These are phyloP conservation scores for Penicillium flavigenum DNA, from an alignment of 495 filamentous ascomycete genomes.

Conservation along the genomic window DNA sequence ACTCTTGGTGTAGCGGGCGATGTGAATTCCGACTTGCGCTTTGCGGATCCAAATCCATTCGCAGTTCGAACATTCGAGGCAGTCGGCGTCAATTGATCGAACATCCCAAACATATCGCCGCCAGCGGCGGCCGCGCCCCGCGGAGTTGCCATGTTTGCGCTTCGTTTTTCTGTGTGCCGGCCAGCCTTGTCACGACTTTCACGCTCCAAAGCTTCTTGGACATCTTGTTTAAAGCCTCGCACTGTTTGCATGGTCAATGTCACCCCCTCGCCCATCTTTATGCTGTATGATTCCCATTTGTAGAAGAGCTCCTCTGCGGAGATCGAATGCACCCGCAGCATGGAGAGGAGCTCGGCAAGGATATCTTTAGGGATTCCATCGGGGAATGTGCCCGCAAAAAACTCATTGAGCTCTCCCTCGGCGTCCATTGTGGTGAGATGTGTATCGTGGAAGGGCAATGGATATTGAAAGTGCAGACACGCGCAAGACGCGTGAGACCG, in stretches of 20 bases:
- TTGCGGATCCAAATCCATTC: constrained; percentile 53
- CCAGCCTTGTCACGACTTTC: constrained; percentile 59
- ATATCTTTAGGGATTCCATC: constrained; percentile 68
- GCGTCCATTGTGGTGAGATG: constrained; percentile 26
- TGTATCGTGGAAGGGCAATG: constrained; percentile 14
- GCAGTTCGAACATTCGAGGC: constrained; percentile 56
- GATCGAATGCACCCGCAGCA: constrained; percentile 76
- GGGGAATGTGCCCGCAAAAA: constrained; percentile 57
- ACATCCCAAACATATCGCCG: constrained; percentile 81
- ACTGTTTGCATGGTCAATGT: constrained; percentile 67
- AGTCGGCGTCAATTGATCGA: constrained; percentile 75
- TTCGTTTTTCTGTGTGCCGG: constrained; percentile 61
- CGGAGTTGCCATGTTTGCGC: constrained; percentile 59
- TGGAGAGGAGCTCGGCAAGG: constrained; percentile 73
- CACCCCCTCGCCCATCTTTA: constrained; percentile 85
- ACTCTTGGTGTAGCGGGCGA: constrained; percentile 56
- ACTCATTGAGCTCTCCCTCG: constrained; percentile 62
- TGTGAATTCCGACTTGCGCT: constrained; percentile 61
- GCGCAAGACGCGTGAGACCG: constrained; percentile 23
- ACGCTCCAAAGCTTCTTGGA: constrained; percentile 80
- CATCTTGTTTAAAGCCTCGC: constrained; percentile 76
- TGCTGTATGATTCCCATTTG: constrained; percentile 97
- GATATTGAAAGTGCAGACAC: constrained; percentile 9
- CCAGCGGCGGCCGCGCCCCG: constrained; percentile 53
- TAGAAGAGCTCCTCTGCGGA: constrained; percentile 81